Evolutionary conservation across 768 basidiomycete species (phyloP).

Genomic region (Leccinum boreale): DNA sequence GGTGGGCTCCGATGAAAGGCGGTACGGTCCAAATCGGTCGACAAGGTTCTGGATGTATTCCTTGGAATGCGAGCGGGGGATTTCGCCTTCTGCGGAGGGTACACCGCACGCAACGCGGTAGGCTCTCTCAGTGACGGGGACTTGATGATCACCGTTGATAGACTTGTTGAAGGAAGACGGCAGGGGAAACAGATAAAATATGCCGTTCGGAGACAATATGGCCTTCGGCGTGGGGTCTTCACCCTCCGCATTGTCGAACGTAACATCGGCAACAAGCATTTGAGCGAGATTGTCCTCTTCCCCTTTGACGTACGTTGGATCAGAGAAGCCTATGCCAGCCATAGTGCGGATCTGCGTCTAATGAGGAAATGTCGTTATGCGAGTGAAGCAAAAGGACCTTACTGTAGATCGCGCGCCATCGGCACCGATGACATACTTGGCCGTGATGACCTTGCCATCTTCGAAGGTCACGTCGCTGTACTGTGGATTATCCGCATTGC

Average conservation of each 20-base stretch:
- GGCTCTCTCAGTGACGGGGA: conserved; percentile 12
- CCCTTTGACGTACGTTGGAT: conserved; percentile 35
- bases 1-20: too few relatives aligned
- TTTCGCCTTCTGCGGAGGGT: conserved; percentile 31
- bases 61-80: conserved; percentile 20
- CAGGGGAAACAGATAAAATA: conserved; percentile 30
- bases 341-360: conserved; percentile 38
- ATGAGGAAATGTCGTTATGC: neutral
- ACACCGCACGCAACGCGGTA: conserved; percentile 43
- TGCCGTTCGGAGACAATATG: conserved; percentile 27
- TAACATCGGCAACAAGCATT: conserved; percentile 47
- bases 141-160: neutral
- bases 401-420: too few relatives aligned
- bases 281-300: conserved; percentile 29
- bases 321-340: conserved; percentile 40
- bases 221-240: conserved; percentile 6
- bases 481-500: too few relatives aligned
- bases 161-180: too few relatives aligned
- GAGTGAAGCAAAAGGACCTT: neutral
- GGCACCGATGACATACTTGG: too few relatives aligned
- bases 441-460: too few relatives aligned
- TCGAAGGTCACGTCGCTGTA: too few relatives aligned
- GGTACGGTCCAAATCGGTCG: too few relatives aligned
- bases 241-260: conserved; percentile 22
- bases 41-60: too few relatives aligned